Percentiles rank a stretch among this genome's conserved stretches.
Evolutionary conservation across 371 early-diverging fungal genomes (phyloP).

Genomic region (Batkoa obscura): DNA sequence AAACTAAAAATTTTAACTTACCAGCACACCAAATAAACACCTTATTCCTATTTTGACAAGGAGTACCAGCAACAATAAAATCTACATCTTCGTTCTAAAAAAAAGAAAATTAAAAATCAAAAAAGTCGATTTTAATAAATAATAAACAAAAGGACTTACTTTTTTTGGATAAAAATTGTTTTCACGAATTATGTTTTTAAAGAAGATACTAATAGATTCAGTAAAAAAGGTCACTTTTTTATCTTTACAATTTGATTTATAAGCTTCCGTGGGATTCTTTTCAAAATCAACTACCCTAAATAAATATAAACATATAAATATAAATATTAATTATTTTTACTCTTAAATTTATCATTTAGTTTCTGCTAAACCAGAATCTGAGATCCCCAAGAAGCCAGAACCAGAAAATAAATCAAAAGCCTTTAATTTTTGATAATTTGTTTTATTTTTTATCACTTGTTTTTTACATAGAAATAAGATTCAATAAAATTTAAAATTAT

Average conservation of each 20-base stretch:
- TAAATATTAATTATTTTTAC: no score
- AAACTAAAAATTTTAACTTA: neutral
- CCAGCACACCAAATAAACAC: constrained; percentile 14
- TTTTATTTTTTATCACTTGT: neutral
- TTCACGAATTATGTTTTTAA: constrained; percentile 1
- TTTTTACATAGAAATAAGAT: neutral
- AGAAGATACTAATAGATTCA: constrained; percentile 11
- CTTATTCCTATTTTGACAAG: constrained; percentile 12
- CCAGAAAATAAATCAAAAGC: constrained; percentile 15
- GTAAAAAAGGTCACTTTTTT: constrained; percentile 6
- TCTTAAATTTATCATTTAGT: constrained; percentile 10
- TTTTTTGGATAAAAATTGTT: neutral
- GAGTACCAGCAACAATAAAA: constrained; percentile 13
- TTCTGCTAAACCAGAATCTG: constrained; percentile 10
- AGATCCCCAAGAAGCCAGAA: constrained; percentile 12
- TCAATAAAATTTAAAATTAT: neutral
- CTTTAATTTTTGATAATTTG: constrained; percentile 2
- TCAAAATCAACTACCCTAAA: constrained; percentile 13
- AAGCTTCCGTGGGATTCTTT: constrained; percentile 8
- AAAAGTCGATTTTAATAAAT: neutral
- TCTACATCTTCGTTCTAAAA: constrained; percentile 15
- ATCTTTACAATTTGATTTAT: constrained; percentile 5
- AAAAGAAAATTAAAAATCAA: neutral
- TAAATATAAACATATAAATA: neutral
- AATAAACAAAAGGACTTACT: no score